Evolutionary conservation across 2,329 filamentous ascomycete genomes (phyloP), one percentile per base, ranked within the genome.

Genomic region (Dactylella cylindrospora): DNA sequence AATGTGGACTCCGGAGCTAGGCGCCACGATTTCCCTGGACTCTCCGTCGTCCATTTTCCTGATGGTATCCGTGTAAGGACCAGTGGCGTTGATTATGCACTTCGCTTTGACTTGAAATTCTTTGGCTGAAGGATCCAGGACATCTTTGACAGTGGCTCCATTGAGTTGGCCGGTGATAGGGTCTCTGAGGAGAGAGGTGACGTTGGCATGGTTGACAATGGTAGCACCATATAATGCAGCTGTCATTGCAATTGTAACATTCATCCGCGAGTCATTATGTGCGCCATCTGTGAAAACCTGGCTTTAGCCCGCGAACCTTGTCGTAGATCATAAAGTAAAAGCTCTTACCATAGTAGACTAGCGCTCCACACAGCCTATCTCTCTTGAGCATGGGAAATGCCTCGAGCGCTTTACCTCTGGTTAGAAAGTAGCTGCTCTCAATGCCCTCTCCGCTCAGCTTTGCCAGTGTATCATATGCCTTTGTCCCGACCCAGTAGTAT

Each of bases 191-290:
- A 95, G 77, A 33, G 79, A 76, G 4, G 84, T 90, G 49, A 94
- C 87, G 72, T 93, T 86, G 69, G 89, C 76, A 73, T 95, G 86
- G 73, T 91, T 94, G 60, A 89, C 81, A 31, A 93, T 81, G 3
- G 87, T 94, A 51, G 84, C 82, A 25, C 88, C 88, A 71, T 93
- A 94, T 35, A 94, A 76, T n/a, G 88, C 87, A 52, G 88, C 88
- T 13, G 89, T 94, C 82, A 91, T 88, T 15, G 87, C 88, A 54
- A 94, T 78, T 6, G 87, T 90, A 22, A 93, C 85, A 71, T 94
- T 94, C 88, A 95, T 94, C 43, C 89, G 82, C 15, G 88, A 93
- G 73, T 95, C 89, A 70, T 95, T 95, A 75, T 95, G 89, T 23
- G 87, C 88, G 68, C 89, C 89, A 75, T 95, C 88, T 69, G 28